These are phyloP conservation scores for Magnaporthiopsis incrustans DNA, from an alignment of 2,329 filamentous ascomycete genomes.

Conservation along the genomic window DNA sequence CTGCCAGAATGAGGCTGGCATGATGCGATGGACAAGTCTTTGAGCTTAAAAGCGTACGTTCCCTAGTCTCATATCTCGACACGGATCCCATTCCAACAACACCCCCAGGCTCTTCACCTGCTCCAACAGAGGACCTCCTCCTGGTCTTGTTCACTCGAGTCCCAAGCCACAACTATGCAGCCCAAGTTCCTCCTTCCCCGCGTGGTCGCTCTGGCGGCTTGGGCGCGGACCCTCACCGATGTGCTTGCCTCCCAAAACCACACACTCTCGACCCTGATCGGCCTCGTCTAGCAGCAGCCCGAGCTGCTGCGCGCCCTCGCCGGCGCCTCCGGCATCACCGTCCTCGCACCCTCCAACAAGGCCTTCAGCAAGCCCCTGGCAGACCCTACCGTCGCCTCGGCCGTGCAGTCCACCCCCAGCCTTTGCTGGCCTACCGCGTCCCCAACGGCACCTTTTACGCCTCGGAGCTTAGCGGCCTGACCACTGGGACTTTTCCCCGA, in stretches of 20 bases:
- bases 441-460: constrained; percentile 40
- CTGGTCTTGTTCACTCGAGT: background rate
- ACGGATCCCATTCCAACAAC: background rate
- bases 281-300: constrained; percentile 1
- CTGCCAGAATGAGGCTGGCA: background rate
- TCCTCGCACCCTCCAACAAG: constrained; percentile 7
- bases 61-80: background rate
- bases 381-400: constrained; percentile 11
- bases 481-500: constrained; percentile 27
- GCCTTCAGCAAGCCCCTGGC: constrained; percentile 7
- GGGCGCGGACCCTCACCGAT: constrained; percentile 2
- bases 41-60: background rate
- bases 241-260: background rate
- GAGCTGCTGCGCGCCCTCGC: background rate
- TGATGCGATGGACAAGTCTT: background rate
- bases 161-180: background rate
- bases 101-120: background rate
- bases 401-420: constrained; percentile 15
- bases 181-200: background rate
- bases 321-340: constrained; percentile 6
- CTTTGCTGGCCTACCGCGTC: constrained; percentile 49
- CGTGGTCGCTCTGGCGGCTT: background rate
- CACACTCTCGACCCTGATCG: background rate
- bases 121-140: background rate
- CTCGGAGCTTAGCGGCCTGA: constrained; percentile 15